Evolutionary conservation across 139 green algal species (phyloP).

Genomic region (Tetraselmis striata): DNA sequence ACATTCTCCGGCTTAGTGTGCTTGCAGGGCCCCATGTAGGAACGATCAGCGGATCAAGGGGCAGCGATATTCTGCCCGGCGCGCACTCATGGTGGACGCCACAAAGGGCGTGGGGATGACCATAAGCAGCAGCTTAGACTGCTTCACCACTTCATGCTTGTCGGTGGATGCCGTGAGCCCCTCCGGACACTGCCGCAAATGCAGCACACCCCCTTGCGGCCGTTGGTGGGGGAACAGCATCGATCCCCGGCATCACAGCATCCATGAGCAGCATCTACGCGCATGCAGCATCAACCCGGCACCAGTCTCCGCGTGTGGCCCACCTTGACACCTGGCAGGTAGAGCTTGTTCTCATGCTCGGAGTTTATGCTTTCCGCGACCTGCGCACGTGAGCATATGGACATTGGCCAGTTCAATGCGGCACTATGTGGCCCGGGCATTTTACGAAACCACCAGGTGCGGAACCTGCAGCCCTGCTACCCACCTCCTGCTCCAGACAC

Average conservation of each 20-base stretch:
- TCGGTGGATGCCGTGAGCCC: constrained; percentile 39
- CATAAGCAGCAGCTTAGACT: constrained; percentile 64
- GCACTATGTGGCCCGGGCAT: too few species aligned
- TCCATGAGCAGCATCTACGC: too few species aligned
- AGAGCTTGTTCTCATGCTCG: constrained; percentile 4
- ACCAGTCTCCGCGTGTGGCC: too few species aligned
- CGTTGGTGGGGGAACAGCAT: too few species aligned
- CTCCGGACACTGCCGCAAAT: constrained; percentile 19
- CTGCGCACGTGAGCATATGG: constrained; percentile 1
- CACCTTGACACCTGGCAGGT: constrained; percentile 39
- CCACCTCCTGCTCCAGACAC: constrained; percentile 49
- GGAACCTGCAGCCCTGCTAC: not conserved
- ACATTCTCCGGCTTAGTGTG: too few species aligned
- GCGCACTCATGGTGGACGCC: constrained; percentile 40
- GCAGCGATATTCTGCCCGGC: too few species aligned
- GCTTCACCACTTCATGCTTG: constrained; percentile 29
- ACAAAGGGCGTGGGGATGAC: constrained; percentile 79
- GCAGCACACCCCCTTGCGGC: too few species aligned
- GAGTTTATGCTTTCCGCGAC: constrained; percentile 56
- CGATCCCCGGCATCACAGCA: too few species aligned
- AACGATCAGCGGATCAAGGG: too few species aligned
- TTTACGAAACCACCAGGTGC: not conserved
- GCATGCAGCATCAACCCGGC: too few species aligned
- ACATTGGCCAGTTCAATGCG: constrained; percentile 3
- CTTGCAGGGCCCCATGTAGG: too few species aligned